These are phyloP conservation scores for Akanthomyces dipterigenus DNA, from an alignment of 2,329 filamentous ascomycete genomes.

Conservation along the genomic window DNA sequence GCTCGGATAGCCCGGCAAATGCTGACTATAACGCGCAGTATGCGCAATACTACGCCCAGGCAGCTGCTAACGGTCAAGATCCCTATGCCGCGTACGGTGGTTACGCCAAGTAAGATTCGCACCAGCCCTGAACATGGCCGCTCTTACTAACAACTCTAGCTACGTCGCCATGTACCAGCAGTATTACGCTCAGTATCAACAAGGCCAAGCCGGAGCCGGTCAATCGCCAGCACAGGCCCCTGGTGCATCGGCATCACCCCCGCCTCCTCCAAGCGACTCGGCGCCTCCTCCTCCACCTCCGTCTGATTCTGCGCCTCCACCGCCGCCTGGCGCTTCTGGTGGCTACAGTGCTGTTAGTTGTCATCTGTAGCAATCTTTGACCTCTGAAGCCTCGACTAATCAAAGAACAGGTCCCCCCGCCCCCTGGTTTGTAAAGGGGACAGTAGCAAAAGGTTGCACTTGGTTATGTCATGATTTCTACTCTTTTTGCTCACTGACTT, in stretches of 20 bases:
- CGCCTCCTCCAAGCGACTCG: constrained; percentile 52
- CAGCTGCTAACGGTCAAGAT: constrained; percentile 46
- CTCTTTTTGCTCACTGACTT: constrained; percentile 5
- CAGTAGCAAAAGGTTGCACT: constrained; percentile 11
- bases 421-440: constrained; percentile 41
- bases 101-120: constrained; percentile 59
- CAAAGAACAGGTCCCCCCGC: constrained; percentile 44
- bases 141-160: constrained; percentile 27
- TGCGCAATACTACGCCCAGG: constrained; percentile 63
- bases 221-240: constrained; percentile 21
- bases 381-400: constrained; percentile 5
- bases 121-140: not conserved
- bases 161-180: constrained; percentile 70
- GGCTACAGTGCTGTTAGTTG: constrained; percentile 58
- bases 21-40: constrained; percentile 74
- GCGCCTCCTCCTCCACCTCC: constrained; percentile 59
- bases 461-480: constrained; percentile 8
- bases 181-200: constrained; percentile 48
- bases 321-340: constrained; percentile 36
- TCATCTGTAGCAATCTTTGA: not conserved
- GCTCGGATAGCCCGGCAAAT: constrained; percentile 21
- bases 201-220: constrained; percentile 8
- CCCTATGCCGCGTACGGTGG: constrained; percentile 90
- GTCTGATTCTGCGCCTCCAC: constrained; percentile 45
- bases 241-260: constrained; percentile 43